Base-by-base conservation (phyloP, 1,284 basidiomycete genomes). In the Cerrena zonata region DNA sequence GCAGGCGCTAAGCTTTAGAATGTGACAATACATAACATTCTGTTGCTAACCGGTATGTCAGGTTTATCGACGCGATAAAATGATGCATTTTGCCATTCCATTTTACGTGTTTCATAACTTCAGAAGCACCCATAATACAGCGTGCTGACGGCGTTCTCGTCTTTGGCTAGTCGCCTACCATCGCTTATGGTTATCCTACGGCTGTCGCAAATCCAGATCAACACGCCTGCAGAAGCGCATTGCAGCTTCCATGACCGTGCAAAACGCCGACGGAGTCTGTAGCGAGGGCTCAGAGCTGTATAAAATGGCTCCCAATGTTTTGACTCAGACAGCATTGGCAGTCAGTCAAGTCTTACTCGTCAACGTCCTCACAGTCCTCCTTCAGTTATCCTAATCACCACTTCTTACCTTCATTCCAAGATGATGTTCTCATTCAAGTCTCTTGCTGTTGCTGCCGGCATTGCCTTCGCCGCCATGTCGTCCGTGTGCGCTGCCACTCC, bases 391-490 rank as follows among this genome's bases (percentile, higher is more conserved):
- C 47, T 22, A 47, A 34, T 26, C 53, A 50, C 51, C 50, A 48
- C 55, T n/a, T 61, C 61, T 61, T 62, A 71, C 73, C 64, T 59
- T 73, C 73, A 52, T 71, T 75, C 62, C 52, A 61, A 63, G 63
- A n/a, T n/a, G n/a, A 78, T 78, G 77, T 69, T 64, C 66, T 74
- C 73, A 56, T 74, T 77, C 67, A 64, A 58, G 60, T 60, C 64
- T 58, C 49, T 72, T 58, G 62, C 69, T 57, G 50, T 68, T 64
- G 47, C 72, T 59, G 65, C 73, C 50, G 58, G 69, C 52, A 60
- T 71, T 48, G 68, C 72, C 46, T 65, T 76, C 55, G 55, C 61
- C 53, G 55, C 68, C 39, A 19, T 58, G 22, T 49, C 49, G 12
- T 34, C 49, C n/a, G 56, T 62, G 25, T 54, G 65, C 49, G 50